phyloP scores from a whole-genome alignment of 176 grass and related monocot genomes.

The Alloteropsis semialata region DNA sequence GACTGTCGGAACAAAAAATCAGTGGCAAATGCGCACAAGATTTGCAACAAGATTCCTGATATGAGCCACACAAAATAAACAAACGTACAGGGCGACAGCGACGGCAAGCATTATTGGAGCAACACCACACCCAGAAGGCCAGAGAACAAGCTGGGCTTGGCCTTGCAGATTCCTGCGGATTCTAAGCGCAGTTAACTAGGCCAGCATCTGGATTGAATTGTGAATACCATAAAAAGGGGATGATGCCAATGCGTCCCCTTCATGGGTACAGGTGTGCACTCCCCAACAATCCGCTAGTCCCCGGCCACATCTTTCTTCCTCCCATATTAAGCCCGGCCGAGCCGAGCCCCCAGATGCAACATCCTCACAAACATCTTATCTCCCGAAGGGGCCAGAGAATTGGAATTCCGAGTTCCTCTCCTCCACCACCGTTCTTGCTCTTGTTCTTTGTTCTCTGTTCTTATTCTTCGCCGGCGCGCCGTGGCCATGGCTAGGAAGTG shows the following conservation, averaged over 20 bases:
- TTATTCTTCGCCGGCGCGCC: not conserved
- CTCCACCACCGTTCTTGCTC: not conserved
- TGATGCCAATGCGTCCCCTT: slow-evolving; percentile 49
- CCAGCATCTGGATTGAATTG: slow-evolving; percentile 39
- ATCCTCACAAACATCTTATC: slow-evolving; percentile 33
- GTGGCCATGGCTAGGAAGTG: slow-evolving; percentile 82
- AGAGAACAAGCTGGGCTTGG: too few species aligned
- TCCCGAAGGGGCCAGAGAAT: slow-evolving; percentile 13
- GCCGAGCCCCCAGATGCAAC: slow-evolving; percentile 9
- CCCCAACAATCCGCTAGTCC: slow-evolving; percentile 34
- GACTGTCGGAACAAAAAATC: slow-evolving; percentile 21
- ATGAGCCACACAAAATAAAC: slow-evolving; percentile 30
- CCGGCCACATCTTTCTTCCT: slow-evolving; percentile 29
- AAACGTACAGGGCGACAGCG: slow-evolving; percentile 20
- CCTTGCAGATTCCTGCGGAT: slow-evolving; percentile 36
- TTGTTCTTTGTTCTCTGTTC: too few species aligned
- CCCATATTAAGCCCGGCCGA: slow-evolving; percentile 20
- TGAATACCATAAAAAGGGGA: slow-evolving; percentile 40
- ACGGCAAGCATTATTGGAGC: slow-evolving; percentile 26
- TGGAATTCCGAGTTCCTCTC: not conserved
- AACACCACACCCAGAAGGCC: not conserved
- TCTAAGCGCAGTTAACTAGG: slow-evolving; percentile 39
- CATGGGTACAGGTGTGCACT: slow-evolving; percentile 44
- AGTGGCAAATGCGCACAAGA: slow-evolving; percentile 6
- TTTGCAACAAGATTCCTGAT: slow-evolving; percentile 36